phyloP scores from a whole-genome alignment of 805 yeast genomes.

The Metschnikowia gelsemii region DNA sequence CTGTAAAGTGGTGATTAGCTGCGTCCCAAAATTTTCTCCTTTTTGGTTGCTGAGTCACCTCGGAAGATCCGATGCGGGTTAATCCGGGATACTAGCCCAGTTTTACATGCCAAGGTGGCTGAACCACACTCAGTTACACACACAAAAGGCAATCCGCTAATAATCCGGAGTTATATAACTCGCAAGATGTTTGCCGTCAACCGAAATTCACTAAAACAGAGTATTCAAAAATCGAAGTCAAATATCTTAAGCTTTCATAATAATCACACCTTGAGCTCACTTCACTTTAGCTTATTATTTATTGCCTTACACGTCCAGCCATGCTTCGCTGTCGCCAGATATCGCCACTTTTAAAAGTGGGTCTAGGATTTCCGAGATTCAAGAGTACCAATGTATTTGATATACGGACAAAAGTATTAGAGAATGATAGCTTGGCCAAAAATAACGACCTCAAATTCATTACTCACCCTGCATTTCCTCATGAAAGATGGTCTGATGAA shows the following conservation, averaged over 20 bases:
- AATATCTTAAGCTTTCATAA: no score
- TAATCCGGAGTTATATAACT: no score
- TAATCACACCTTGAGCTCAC: no score
- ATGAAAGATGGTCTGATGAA: slow-evolving; percentile 30
- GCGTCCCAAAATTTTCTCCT: no score
- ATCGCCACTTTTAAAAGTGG: slow-evolving; percentile 7
- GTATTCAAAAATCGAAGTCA: no score
- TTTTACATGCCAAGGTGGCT: not conserved
- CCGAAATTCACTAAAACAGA: no score
- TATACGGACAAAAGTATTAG: slow-evolving; percentile 18
- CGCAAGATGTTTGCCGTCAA: no score
- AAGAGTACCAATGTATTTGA: slow-evolving; percentile 3
- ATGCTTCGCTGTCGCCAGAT: slow-evolving; percentile 11
- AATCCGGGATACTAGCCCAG: not conserved
- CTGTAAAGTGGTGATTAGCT: slow-evolving; percentile 1
- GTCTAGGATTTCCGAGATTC: slow-evolving; percentile 4
- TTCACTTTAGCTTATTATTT: no score
- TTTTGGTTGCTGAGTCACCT: not conserved
- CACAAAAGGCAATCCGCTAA: no score
- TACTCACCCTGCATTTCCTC: slow-evolving; percentile 42
- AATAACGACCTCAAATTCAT: slow-evolving; percentile 36
- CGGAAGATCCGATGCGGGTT: not conserved
- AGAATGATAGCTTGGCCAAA: slow-evolving; percentile 16
- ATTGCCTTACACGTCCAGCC: no score
- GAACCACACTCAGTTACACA: no score